A percentile compares a stretch with the other conserved stretches of the same genome.
Evolutionary conservation across 345 rosid species (phyloP).

Genomic region (Populus deltoides): DNA sequence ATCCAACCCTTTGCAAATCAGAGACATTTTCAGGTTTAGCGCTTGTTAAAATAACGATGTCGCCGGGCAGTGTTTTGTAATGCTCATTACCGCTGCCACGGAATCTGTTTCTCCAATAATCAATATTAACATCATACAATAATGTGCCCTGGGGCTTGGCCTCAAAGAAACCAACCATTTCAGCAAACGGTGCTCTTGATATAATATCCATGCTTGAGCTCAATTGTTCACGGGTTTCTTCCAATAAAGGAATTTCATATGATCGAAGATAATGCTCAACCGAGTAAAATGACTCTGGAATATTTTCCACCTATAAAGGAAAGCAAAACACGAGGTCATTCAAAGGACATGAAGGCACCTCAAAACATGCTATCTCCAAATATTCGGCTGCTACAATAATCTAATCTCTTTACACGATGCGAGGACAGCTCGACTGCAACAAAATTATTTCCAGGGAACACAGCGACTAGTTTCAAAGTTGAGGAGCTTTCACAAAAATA

Average conservation of each 20-base stretch:
- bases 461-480: not conserved
- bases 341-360: not conserved
- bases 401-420: not conserved
- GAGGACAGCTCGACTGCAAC: not conserved
- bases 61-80: slow-evolving; percentile 44
- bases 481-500: not conserved
- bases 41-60: slow-evolving; percentile 34
- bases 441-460: not conserved
- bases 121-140: slow-evolving; percentile 25
- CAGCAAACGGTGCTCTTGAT: slow-evolving; percentile 34
- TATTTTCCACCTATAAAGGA: slow-evolving; percentile 31
- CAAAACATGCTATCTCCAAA: not conserved
- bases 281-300: slow-evolving; percentile 36
- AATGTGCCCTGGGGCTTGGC: not conserved
- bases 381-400: not conserved
- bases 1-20: slow-evolving; percentile 35
- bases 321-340: no score
- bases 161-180: slow-evolving; percentile 6
- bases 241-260: slow-evolving; percentile 38
- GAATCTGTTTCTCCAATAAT: slow-evolving; percentile 38
- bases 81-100: slow-evolving; percentile 20
- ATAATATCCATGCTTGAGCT: slow-evolving; percentile 31
- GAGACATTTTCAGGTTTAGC: slow-evolving; percentile 31
- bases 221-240: slow-evolving; percentile 42
- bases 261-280: slow-evolving; percentile 27